Base-by-base conservation (phyloP, 1,284 basidiomycete species). In the Leucoagaricus sp. region DNA sequence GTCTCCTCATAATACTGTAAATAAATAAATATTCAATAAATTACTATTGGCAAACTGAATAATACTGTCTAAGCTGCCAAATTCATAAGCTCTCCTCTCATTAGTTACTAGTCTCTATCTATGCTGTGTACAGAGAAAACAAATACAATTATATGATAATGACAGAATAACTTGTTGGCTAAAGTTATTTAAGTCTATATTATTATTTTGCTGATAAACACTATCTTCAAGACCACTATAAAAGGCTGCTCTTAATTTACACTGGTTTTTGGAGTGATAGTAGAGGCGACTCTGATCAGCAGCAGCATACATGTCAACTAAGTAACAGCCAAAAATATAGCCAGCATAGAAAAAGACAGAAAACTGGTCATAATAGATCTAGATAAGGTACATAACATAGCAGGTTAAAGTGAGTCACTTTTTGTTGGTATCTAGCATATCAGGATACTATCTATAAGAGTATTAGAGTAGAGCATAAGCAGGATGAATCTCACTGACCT, bases 371-470 rank as follows among this genome's bases (percentile, higher is more conserved):
- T 7, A 12, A 33, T 33, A 12, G 7, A 33, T 33, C 7, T 33
- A 12, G 12, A 33, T 6, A 33, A 7, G 31, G 31, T 33, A 33
- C n/a, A n/a, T n/a, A 12, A 12, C 31, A 33, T 33, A 33, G 31
- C 12, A 33, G 31, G 31, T 15, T 38, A 10, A 15, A 5, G 31
- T 12, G 6, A 33, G 12, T 33, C 31, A 7, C 7, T 33, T 12
- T 33, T 6, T 33, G 31, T 7, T 33, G 31, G 6, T 6, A 12
- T 7, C 12, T 33, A 12, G 60, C 12, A 76, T 63, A 0, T 66
- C 23, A 4, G 58, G 23, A 60, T 73, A 66, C 75, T 75, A 81
- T 1, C 75, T 74, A 28, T 64, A 52, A 12, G 55, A 50, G 48
- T 67, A 67, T 10, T 64, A 58, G 6, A 67, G 58, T 23, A 63